phyloP scores from a whole-genome alignment of 305 asterid genomes.

The Fraxinus sp. region DNA sequence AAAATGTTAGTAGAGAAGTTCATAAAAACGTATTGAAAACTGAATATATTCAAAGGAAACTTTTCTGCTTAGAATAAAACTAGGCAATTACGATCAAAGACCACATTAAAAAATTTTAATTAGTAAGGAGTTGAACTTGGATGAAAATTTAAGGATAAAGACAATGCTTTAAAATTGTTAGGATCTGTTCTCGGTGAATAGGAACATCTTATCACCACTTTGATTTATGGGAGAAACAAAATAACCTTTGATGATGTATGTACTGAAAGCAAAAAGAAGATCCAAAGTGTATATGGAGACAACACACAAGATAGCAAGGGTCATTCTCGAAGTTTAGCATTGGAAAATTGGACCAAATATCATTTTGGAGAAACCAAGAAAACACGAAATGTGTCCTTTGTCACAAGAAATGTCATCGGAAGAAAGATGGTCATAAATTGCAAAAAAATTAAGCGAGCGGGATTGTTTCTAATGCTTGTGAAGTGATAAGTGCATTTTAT shows the following conservation, averaged over 20 bases:
- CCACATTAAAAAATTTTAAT: neutral
- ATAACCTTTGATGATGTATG: neutral
- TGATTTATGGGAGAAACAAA: neutral
- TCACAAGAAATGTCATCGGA: neutral
- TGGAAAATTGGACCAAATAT: neutral
- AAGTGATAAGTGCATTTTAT: too few species aligned
- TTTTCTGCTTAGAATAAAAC: neutral
- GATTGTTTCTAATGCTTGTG: neutral
- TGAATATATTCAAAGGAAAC: neutral
- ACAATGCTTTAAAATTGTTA: neutral
- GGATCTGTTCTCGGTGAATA: neutral
- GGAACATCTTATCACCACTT: neutral
- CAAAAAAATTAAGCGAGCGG: neutral
- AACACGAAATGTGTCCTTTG: neutral
- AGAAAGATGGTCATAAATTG: neutral
- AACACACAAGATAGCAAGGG: neutral
- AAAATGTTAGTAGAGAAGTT: neutral
- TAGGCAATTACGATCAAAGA: neutral
- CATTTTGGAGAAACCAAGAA: neutral
- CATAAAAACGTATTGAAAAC: neutral
- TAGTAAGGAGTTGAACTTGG: neutral
- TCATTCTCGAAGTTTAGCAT: neutral
- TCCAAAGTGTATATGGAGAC: neutral
- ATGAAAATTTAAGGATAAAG: neutral
- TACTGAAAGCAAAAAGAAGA: neutral